Evolutionary conservation across 73 alveolate genomes (phyloP).

Genomic region (Uronychia setigera): DNA sequence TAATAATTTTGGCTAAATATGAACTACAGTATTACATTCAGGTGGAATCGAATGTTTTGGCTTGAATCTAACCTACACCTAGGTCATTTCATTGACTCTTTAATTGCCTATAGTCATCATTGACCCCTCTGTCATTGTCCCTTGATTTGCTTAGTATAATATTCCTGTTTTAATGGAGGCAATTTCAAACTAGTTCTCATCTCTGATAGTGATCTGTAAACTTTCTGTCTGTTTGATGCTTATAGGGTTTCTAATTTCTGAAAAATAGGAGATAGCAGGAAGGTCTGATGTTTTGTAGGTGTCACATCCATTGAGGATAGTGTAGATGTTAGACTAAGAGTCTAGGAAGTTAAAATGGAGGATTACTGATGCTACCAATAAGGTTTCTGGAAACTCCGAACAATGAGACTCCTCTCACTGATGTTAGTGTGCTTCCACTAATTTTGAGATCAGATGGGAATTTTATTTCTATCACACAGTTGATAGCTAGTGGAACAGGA

Average conservation of each 20-base stretch:
- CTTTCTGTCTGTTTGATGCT: not conserved
- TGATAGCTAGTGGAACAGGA: not conserved
- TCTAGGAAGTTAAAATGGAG: not conserved
- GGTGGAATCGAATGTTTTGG: slow-evolving; percentile 1
- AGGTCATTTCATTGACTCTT: not conserved
- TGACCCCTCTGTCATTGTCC: not conserved
- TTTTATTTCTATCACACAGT: not conserved
- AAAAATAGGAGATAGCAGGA: slow-evolving; percentile 9
- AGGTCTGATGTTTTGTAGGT: slow-evolving; percentile 7
- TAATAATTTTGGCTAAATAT: not conserved
- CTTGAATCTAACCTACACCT: not conserved
- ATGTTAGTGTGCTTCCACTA: not conserved
- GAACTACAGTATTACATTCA: not conserved
- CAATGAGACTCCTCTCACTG: slow-evolving; percentile 10
- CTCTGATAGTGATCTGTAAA: not conserved
- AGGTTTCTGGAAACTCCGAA: slow-evolving; percentile 7
- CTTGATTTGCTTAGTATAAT: not conserved
- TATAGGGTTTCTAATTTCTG: not conserved
- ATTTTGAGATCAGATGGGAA: not conserved
- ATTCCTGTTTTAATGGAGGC: not conserved
- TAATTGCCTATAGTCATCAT: not conserved
- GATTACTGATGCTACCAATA: slow-evolving; percentile 11
- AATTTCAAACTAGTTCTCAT: not conserved
- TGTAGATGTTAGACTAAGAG: not conserved
- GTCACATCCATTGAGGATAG: slow-evolving; percentile 1